A percentile compares a stretch with the other conserved stretches of the same genome.
phyloP scores from a whole-genome alignment of 768 basidiomycete genomes.

The button mushroom (Agaricus bisporus) region DNA sequence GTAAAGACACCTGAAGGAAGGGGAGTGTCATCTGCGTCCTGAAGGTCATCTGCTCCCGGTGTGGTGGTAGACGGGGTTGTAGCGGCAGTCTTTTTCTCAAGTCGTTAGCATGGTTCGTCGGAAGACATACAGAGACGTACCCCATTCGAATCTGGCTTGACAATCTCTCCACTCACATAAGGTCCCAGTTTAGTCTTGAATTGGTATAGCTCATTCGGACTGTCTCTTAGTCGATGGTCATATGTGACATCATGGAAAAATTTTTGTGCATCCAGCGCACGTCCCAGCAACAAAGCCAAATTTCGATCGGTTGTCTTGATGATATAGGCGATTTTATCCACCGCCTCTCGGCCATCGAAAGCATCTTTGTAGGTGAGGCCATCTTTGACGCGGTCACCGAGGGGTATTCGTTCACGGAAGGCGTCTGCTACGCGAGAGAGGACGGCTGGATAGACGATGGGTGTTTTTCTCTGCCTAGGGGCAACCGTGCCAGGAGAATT shows the following conservation, averaged over 20 bases:
- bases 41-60: constrained; percentile 26
- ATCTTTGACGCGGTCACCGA: constrained; percentile 85
- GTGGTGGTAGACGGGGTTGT: constrained; percentile 21
- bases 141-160: constrained; percentile 20
- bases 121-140: constrained; percentile 1
- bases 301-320: constrained; percentile 98
- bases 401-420: constrained; percentile 75
- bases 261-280: constrained; percentile 95
- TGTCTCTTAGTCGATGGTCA: constrained; percentile 92
- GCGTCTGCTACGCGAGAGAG: constrained; percentile 92
- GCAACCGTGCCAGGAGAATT: constrained; percentile 31
- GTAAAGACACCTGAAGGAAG: constrained; percentile 95
- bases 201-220: constrained; percentile 84
- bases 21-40: constrained; percentile 54
- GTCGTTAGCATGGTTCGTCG: neutral
- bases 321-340: constrained; percentile 95
- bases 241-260: constrained; percentile 99
- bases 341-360: constrained; percentile 96
- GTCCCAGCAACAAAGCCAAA: constrained; percentile 88
- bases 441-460: constrained; percentile 91
- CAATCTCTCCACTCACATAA: constrained; percentile 74
- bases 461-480: constrained; percentile 47
- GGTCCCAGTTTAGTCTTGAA: constrained; percentile 84
- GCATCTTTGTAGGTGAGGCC: constrained; percentile 94
- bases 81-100: constrained; percentile 9